These are phyloP conservation scores for Raddia guianensis DNA, from an alignment of 176 grass and related monocot species.

Conservation along the genomic window DNA sequence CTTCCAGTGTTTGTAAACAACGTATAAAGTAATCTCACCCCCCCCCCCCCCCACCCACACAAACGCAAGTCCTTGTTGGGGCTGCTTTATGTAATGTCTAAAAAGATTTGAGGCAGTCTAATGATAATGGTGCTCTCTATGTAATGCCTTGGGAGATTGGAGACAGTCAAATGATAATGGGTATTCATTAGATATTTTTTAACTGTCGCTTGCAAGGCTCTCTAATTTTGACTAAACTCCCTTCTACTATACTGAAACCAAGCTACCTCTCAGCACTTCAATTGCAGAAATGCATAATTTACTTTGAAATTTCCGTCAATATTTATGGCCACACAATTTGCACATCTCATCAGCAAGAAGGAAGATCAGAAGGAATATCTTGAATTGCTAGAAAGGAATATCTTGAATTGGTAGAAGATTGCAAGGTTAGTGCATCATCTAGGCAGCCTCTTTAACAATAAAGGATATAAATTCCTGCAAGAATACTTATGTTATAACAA, in stretches of 20 bases:
- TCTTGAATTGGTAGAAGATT: slow-evolving; percentile 18
- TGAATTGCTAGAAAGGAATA: slow-evolving; percentile 22
- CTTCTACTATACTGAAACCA: slow-evolving; percentile 18
- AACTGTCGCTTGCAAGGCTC: slow-evolving; percentile 1
- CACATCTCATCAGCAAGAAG: slow-evolving; percentile 22
- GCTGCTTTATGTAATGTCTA: slow-evolving; percentile 2
- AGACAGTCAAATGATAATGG: neutral
- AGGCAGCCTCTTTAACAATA: neutral
- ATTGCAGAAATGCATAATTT: slow-evolving; percentile 1
- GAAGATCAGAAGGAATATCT: slow-evolving; percentile 14
- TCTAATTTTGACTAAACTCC: neutral
- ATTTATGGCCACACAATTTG: slow-evolving; percentile 26
- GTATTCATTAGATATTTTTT: neutral
- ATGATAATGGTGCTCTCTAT: too few relatives aligned
- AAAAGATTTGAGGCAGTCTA: neutral
- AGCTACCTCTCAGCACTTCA: slow-evolving; percentile 14
- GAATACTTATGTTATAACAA: slow-evolving; percentile 14
- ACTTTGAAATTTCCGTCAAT: slow-evolving; percentile 16
- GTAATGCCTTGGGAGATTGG: neutral
- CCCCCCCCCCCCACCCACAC: too few relatives aligned
- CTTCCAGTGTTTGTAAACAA: too few relatives aligned
- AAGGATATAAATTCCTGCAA: slow-evolving; percentile 30
- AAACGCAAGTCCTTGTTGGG: neutral
- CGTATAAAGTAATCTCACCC: too few relatives aligned
- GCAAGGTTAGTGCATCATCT: slow-evolving; percentile 25